Conservation (phyloP, 495 filamentous ascomycete genomes). For the Neurospora sp. region DNA sequence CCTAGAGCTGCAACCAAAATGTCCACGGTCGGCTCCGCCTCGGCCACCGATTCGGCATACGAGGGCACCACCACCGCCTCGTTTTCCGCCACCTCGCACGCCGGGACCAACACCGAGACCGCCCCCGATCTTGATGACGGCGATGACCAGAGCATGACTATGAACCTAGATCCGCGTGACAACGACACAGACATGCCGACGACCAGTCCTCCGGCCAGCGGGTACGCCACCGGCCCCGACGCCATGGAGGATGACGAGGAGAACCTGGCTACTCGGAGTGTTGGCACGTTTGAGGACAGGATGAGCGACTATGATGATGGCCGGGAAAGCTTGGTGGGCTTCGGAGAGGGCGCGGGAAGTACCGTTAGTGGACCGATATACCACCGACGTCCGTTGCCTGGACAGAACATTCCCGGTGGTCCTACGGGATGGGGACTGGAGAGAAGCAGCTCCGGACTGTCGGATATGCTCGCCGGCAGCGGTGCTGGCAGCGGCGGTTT, state of each 20-base stretch:
- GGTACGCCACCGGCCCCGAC: slow-evolving; percentile 23
- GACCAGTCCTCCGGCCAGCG: slow-evolving; percentile 18
- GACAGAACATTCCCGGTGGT: not conserved
- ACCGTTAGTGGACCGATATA: slow-evolving; percentile 67
- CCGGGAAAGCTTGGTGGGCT: slow-evolving; percentile 63
- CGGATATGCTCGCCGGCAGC: slow-evolving; percentile 19
- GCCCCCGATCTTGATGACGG: slow-evolving; percentile 26
- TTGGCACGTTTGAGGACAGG: slow-evolving; percentile 56
- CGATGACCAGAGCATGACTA: slow-evolving; percentile 35
- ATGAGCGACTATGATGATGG: slow-evolving; percentile 60
- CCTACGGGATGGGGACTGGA: slow-evolving; percentile 23
- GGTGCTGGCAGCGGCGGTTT: not conserved
- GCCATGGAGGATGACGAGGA: slow-evolving; percentile 27
- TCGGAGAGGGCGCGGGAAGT: slow-evolving; percentile 79
- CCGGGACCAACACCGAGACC: slow-evolving; percentile 50
- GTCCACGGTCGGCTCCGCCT: slow-evolving; percentile 81
- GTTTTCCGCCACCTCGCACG: slow-evolving; percentile 11
- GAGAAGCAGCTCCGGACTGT: slow-evolving; percentile 33
- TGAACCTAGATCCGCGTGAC: slow-evolving; percentile 36
- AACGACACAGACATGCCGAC: slow-evolving; percentile 27
- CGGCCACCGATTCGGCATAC: slow-evolving; percentile 55
- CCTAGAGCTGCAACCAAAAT: slow-evolving; percentile 47
- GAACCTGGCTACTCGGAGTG: slow-evolving; percentile 34
- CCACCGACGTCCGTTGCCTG: slow-evolving; percentile 31
- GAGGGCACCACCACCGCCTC: slow-evolving; percentile 46